Base-by-base conservation (phyloP, 2,329 filamentous ascomycete genomes). In the Trichoderma aggressivum region DNA sequence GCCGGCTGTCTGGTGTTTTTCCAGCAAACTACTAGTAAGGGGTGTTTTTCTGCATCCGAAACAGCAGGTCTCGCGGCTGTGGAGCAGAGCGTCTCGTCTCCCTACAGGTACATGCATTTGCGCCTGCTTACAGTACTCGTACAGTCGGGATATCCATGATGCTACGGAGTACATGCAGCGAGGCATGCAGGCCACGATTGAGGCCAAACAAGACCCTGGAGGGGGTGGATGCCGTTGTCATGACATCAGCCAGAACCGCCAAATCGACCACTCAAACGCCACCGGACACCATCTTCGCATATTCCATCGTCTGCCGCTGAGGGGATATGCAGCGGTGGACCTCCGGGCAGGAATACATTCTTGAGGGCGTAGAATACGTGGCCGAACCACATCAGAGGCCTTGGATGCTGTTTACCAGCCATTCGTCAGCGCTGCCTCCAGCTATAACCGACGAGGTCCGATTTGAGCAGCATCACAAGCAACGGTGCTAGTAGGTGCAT, bases 141-240 rank as follows among this genome's bases (percentile, higher is more conserved):
- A 69, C 56, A 53, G 39, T 34, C 64, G 34, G 24, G 18, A 56
- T 68, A 30, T 32, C 24, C 47, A 55, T 26, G 56, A 34, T 34
- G 18, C 39, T 43, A 43, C 18, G 18, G 39, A 43, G 39, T n/a
- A n/a, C 18, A 10, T 59, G 56, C 56, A 34, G 18, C 56, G 56
- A 65, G 34, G 56, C 66, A 60, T 69, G 66, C 66, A 53, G 66
- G 66, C 66, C 66, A 61, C 56, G 32, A 32, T 59, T 21, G 56
- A 61, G 50, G 16, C 66, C 66, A 68, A 43, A 60, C 65, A 68
- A 59, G 66, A 24, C 56, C 56, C 56, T 60, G 43, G 39, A 50
- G 39, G 55, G 36, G 43, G 53, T 67, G 26, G 26, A 47, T 67
- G 64, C 34, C 56, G 32, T 28, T 36, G 56, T n/a, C 66, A 69